Evolutionary conservation across 257 asterid genomes (phyloP).

Genomic region (Solanum piurae): DNA sequence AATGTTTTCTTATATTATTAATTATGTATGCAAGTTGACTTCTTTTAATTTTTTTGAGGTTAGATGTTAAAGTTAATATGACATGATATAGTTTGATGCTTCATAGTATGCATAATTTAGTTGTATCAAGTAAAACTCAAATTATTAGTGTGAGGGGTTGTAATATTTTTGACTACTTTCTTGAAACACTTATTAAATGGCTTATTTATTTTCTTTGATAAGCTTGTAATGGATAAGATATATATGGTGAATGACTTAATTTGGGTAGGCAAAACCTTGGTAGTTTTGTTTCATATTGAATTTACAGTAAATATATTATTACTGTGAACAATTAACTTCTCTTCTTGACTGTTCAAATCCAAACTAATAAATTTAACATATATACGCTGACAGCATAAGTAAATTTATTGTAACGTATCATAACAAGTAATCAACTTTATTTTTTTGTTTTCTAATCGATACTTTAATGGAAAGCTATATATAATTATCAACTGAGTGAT

Average conservation of each 20-base stretch:
- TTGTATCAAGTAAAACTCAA: background rate
- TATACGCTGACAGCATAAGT: too few relatives aligned
- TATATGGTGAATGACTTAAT: background rate
- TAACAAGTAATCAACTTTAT: background rate
- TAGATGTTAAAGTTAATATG: background rate
- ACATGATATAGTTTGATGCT: background rate
- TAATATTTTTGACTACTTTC: background rate
- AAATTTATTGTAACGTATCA: background rate
- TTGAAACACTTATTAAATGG: background rate
- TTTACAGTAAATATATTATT: background rate
- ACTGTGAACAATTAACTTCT: background rate
- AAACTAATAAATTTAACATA: background rate
- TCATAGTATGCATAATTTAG: background rate
- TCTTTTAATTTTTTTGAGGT: background rate
- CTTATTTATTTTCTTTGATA: background rate
- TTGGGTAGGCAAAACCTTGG: background rate
- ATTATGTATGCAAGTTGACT: background rate
- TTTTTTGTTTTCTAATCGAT: background rate
- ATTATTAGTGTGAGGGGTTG: background rate
- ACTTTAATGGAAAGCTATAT: background rate
- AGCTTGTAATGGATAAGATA: background rate
- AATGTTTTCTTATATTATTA: background rate
- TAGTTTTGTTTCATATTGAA: background rate
- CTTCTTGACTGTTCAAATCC: background rate
- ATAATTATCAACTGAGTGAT: background rate